phyloP scores from a whole-genome alignment of 257 asterid genomes.

The Forsythia suspensa region DNA sequence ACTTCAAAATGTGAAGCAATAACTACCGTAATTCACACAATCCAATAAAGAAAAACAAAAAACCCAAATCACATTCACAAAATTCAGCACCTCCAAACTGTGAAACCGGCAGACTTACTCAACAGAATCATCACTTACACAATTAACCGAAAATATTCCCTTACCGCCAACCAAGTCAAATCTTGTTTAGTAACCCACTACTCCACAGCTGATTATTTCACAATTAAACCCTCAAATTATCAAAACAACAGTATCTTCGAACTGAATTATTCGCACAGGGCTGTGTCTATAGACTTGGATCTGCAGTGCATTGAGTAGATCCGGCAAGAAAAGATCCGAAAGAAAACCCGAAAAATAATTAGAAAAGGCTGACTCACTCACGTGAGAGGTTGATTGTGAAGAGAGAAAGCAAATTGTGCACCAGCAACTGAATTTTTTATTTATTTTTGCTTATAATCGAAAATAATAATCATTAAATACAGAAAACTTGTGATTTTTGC shows the following conservation, averaged over 20 bases:
- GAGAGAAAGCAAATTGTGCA: constrained; percentile 63
- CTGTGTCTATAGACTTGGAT: constrained; percentile 28
- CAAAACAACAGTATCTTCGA: not conserved
- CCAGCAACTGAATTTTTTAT: constrained; percentile 18
- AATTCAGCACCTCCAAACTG: constrained; percentile 29
- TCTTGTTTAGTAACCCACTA: constrained; percentile 22
- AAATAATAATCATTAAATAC: not conserved
- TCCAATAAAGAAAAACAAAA: constrained; percentile 5
- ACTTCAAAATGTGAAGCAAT: constrained; percentile 23
- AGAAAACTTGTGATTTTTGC: not conserved
- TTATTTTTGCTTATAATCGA: not conserved
- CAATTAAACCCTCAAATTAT: constrained; percentile 25
- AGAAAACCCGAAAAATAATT: constrained; percentile 32
- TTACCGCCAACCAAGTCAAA: not conserved
- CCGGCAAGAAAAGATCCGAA: constrained; percentile 16
- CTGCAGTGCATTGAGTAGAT: constrained; percentile 42
- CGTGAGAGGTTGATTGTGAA: constrained; percentile 66
- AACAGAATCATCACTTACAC: constrained; percentile 17
- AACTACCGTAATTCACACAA: constrained; percentile 24
- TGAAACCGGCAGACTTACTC: constrained; percentile 22
- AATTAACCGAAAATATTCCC: not conserved
- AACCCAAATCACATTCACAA: constrained; percentile 6
- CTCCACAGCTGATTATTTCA: constrained; percentile 20
- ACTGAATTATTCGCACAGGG: constrained; percentile 7
- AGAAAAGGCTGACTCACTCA: constrained; percentile 45